Base-by-base conservation (phyloP, 2,329 filamentous ascomycete genomes). In the Metarhizium rileyi region DNA sequence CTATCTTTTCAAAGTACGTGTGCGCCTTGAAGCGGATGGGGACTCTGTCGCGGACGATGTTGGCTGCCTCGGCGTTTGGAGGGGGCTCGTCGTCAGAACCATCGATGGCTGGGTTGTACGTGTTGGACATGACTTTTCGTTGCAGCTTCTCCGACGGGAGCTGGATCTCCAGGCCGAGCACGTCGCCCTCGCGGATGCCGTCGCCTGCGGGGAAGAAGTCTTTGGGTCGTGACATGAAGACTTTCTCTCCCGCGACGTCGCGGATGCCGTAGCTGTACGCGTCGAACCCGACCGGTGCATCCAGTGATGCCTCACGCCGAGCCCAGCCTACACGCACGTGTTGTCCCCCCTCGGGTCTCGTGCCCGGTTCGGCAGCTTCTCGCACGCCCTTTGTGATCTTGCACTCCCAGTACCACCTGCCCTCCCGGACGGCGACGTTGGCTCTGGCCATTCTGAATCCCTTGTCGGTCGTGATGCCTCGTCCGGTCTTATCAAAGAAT, bases 211-310 rank as follows among this genome's bases (percentile, higher is more conserved):
- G 83, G 54, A 90, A 90, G 67, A 95, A 91, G 56, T 90, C 86
- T 62, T 89, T 89, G n/a, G 90, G 90, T 45, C 91, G 83, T 55
- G 90, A 96, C 73, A 93, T 89, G 70, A 93, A 89, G 48, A 95
- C 87, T 53, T 91, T 91, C 65, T 97, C 90, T 20, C 93, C 93
- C 28, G 85, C 80, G 23, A 90, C 84, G 61, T 98, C 93, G 41
- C 90, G 86, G 50, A 97, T 80, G 43, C 87, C 91, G 64, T 97
- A 97, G 62, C 90, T 95, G 69, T 97, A 96, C 40, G 86, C 86
- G 62, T 94, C 88, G 57, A 89, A 93, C 1, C 89, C 88, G 0
- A 93, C 87, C 0, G 88, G 88, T 1, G 84, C 86, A 66, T 94
- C 89, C 2, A 93, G 70, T 0, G 86, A 86, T 10, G 88, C 87